phyloP scores from a whole-genome alignment of 2,329 filamentous ascomycete species.

The Onygena corvina region DNA sequence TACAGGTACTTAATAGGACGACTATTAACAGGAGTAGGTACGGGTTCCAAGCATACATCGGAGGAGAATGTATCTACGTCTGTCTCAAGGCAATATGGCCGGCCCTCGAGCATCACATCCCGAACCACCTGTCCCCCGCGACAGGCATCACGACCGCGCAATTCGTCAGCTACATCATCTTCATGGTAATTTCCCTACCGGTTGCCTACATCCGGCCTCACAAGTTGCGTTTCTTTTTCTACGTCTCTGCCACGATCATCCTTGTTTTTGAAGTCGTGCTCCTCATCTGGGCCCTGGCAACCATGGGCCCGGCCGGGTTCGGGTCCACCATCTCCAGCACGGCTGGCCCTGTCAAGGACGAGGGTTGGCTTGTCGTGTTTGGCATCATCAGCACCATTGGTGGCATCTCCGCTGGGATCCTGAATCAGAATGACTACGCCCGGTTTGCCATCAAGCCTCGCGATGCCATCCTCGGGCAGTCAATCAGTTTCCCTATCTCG shows the following conservation, averaged over 20 bases:
- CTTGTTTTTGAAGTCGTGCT: constrained; percentile 12
- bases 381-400: constrained; percentile 36
- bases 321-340: constrained; percentile 6
- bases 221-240: constrained; percentile 11
- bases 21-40: constrained; percentile 25
- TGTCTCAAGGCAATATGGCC: constrained; percentile 18
- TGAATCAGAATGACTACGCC: constrained; percentile 37
- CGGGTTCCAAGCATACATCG: constrained; percentile 29
- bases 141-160: constrained; percentile 26
- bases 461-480: constrained; percentile 34
- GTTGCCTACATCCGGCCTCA: constrained; percentile 37
- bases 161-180: constrained; percentile 29
- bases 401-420: constrained; percentile 35
- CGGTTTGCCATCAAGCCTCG: constrained; percentile 32
- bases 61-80: constrained; percentile 26
- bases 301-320: constrained; percentile 11
- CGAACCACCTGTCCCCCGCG: constrained; percentile 26
- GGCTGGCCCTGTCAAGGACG: constrained; percentile 4
- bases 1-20: not conserved
- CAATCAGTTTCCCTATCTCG: constrained; percentile 24
- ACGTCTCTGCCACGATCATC: constrained; percentile 9
- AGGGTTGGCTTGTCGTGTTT: constrained; percentile 30
- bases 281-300: constrained; percentile 13
- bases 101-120: constrained; percentile 24
- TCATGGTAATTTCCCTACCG: constrained; percentile 28